These are phyloP conservation scores for Fagopyrum homotropicum DNA, from an alignment of 148 eudicot species.

Conservation along the genomic window DNA sequence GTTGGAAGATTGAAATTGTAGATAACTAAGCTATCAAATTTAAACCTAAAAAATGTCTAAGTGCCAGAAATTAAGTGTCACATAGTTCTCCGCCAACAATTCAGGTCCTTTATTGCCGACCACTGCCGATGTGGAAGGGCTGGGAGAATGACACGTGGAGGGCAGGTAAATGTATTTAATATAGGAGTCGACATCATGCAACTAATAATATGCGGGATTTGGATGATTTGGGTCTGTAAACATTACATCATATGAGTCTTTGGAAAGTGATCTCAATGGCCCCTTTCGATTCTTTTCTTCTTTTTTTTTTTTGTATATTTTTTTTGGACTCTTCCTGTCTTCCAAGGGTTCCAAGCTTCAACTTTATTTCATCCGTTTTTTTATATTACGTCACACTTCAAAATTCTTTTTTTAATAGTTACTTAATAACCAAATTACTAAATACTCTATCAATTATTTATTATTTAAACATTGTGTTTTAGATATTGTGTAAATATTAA, in stretches of 20 bases:
- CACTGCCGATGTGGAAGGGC: conserved; percentile 33
- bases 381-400: not conserved
- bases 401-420: too few species aligned
- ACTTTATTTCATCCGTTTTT: conserved; percentile 3
- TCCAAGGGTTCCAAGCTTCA: conserved; percentile 11
- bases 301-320: conserved; percentile 15
- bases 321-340: conserved; percentile 14
- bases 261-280: conserved; percentile 16
- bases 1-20: not conserved
- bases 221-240: conserved; percentile 5
- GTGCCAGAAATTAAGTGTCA: not conserved
- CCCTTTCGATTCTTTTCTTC: conserved; percentile 1
- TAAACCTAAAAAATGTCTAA: not conserved
- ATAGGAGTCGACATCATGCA: conserved; percentile 25
- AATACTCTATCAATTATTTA: too few species aligned
- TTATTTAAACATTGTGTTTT: too few species aligned
- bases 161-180: conserved; percentile 15
- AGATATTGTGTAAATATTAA: too few species aligned
- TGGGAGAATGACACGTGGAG: conserved; percentile 28
- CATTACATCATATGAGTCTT: conserved; percentile 37
- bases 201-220: conserved; percentile 22
- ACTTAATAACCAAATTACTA: too few species aligned
- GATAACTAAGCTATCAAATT: not conserved
- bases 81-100: conserved; percentile 10
- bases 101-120: conserved; percentile 47